Base-by-base conservation (phyloP, 75 land plant species). In the Cunninghamia lanceolata region DNA sequence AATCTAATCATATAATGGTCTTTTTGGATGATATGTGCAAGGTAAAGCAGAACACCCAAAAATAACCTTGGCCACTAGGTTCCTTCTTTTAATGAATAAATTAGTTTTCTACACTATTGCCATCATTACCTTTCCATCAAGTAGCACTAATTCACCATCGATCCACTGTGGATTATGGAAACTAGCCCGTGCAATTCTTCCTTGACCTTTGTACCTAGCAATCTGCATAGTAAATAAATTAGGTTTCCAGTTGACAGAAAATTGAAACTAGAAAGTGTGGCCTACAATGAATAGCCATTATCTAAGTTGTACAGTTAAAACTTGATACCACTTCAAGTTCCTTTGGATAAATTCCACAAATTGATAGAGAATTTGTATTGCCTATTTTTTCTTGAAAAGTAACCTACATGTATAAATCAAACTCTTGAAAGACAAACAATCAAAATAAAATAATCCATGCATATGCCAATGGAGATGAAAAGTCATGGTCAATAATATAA, bases 131-230 rank as follows among this genome's bases (percentile, higher is more conserved):
- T n/a, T n/a, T n/a, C n/a, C n/a, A n/a, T n/a, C n/a, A n/a, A n/a
- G n/a, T n/a, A n/a, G 91, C 13, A 98, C 93, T 82, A 98, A 93
- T 86, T 95, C 96, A 39, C 99, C 99, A 82, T 98, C 97, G 85
- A 96, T 95, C 99, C 99, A 98, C 54, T 90, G 89, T 4, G 99
- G 96, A 87, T 96, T 96, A 35, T 86, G 85, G 84, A 92, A 95
- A 45, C 99, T 96, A 75, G 94, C 93, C 83, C 96, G 95, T 84
- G 99, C 99, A 89, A 98, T 89, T 88, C 95, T 93, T 59, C 99
- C 99, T 87, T 98, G 98, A n/a, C 99, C 98, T n/a, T n/a, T n/a
- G n/a, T n/a, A n/a, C n/a, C n/a, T n/a, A n/a, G n/a, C n/a, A n/a
- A n/a, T n/a, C n/a, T n/a, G n/a, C n/a, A n/a, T n/a, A n/a, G n/a